These are phyloP conservation scores for Saturnispora gosingensis DNA, from an alignment of 805 yeast genomes.

Conservation along the genomic window DNA sequence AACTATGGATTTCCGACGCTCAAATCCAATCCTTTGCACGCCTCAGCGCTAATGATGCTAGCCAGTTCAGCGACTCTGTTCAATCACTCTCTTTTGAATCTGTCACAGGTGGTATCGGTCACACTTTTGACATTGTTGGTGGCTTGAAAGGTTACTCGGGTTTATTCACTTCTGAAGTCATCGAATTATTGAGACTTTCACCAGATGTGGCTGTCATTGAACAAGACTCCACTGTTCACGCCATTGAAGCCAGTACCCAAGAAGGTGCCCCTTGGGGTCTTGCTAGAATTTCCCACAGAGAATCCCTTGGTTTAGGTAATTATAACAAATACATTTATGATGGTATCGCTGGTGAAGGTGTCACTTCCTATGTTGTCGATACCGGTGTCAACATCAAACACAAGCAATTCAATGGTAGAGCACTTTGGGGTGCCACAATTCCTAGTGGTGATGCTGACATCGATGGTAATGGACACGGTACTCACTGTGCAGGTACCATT, in stretches of 20 bases:
- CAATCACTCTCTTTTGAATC: constrained; percentile 14
- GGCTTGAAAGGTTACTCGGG: constrained; percentile 78
- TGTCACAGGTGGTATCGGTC: constrained; percentile 44
- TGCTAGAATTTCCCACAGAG: constrained; percentile 80
- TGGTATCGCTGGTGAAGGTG: constrained; percentile 70
- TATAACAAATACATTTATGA: constrained; percentile 69
- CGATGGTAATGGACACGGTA: constrained; percentile 92
- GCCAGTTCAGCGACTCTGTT: constrained; percentile 25
- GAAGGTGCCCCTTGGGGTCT: constrained; percentile 93
- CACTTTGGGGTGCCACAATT: constrained; percentile 76
- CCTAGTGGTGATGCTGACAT: constrained; percentile 60
- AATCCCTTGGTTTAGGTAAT: constrained; percentile 54
- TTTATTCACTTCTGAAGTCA: constrained; percentile 62
- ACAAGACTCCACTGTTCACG: constrained; percentile 60
- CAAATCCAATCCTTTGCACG: constrained; percentile 35
- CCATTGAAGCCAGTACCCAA: constrained; percentile 57
- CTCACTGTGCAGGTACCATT: constrained; percentile 95
- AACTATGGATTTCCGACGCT: constrained; percentile 49
- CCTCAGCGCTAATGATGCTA: constrained; percentile 13
- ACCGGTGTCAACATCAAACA: constrained; percentile 78
- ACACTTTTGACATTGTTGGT: constrained; percentile 47
- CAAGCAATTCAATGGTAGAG: constrained; percentile 75
- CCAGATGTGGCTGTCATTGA: constrained; percentile 57
- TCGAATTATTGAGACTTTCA: constrained; percentile 54
- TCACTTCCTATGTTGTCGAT: constrained; percentile 80